These are phyloP conservation scores for Aspergillus nanangensis DNA, from an alignment of 495 filamentous ascomycete species.

Conservation along the genomic window DNA sequence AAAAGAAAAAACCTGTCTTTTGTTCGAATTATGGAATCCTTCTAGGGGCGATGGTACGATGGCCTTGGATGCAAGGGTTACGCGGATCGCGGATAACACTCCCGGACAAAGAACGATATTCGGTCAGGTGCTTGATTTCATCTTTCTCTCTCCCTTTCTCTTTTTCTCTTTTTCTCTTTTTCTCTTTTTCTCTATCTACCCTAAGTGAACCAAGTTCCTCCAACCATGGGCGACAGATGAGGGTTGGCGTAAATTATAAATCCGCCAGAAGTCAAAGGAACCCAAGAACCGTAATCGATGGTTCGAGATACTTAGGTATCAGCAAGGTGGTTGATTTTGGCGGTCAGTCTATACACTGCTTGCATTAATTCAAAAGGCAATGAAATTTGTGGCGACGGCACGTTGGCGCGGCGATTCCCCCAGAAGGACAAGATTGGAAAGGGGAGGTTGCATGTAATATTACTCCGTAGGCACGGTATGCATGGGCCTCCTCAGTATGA, in stretches of 20 bases:
- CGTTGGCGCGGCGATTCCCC: constrained; percentile 5
- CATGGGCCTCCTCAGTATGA: too few relatives aligned
- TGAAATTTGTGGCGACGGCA: not conserved
- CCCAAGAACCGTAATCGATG: too few relatives aligned
- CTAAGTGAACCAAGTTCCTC: too few relatives aligned
- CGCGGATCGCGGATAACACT: constrained; percentile 9
- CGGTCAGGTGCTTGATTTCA: constrained; percentile 2
- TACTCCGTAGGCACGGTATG: not conserved
- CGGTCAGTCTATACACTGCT: too few relatives aligned
- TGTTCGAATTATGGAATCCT: constrained; percentile 15
- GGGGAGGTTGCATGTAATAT: not conserved
- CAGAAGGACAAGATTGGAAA: not conserved
- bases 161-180: not conserved
- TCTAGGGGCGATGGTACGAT: constrained; percentile 3
- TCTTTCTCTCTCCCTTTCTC: not conserved
- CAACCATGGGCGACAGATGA: too few relatives aligned
- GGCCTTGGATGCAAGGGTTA: constrained; percentile 17
- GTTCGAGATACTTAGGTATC: too few relatives aligned
- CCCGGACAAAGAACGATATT: constrained; percentile 11
- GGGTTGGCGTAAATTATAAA: too few relatives aligned
- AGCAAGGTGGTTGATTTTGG: too few relatives aligned
- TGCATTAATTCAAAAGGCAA: too few relatives aligned
- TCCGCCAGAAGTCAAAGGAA: too few relatives aligned
- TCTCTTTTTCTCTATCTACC: too few relatives aligned
- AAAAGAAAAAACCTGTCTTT: constrained; percentile 9